Evolutionary conservation across 2,329 filamentous ascomycete species (phyloP).

Genomic region (Monosporascus sp.): DNA sequence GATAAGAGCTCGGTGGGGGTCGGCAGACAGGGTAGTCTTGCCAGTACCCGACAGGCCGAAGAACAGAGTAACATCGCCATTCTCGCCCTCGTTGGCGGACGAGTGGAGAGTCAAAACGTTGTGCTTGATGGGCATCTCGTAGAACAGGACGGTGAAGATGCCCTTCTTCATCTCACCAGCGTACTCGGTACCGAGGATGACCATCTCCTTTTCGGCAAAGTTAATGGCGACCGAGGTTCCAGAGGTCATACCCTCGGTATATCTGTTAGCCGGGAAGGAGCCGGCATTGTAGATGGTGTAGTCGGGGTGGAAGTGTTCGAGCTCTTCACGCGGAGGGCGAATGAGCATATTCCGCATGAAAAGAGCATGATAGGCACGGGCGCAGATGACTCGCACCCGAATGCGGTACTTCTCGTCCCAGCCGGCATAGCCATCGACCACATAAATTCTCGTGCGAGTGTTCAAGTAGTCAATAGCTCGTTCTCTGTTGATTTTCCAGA

Average conservation of each 20-base stretch:
- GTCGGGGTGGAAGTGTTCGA: conserved; percentile 96
- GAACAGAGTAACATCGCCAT: conserved; percentile 97
- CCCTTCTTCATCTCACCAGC: conserved; percentile 98
- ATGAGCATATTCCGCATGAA: conserved; percentile 99
- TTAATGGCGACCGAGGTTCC: conserved; percentile 97
- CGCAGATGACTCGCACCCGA: conserved; percentile 94
- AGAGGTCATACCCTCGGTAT: conserved; percentile 97
- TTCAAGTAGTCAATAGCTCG: conserved; percentile 99
- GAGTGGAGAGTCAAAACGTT: conserved; percentile 98
- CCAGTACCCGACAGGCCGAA: conserved; percentile 97
- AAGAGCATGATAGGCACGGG: conserved; percentile 96
- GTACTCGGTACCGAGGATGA: conserved; percentile 98
- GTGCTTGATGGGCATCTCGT: conserved; percentile 99
- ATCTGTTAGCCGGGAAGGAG: conserved; percentile 97
- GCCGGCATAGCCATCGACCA: conserved; percentile 93
- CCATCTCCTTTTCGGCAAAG: conserved; percentile 99
- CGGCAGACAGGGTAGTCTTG: conserved; percentile 96
- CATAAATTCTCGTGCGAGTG: conserved; percentile 97
- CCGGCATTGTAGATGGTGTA: conserved; percentile 99
- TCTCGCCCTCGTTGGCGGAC: conserved; percentile 92
- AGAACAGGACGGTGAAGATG: conserved; percentile 98
- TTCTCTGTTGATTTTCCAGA: conserved; percentile 99
- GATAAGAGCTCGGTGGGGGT: conserved; percentile 92
- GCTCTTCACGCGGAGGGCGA: conserved; percentile 81
- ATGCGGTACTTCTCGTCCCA: conserved; percentile 99